These are phyloP conservation scores for Astrephomene gubernaculifera DNA, from an alignment of 139 green algal species.

Conservation along the genomic window DNA sequence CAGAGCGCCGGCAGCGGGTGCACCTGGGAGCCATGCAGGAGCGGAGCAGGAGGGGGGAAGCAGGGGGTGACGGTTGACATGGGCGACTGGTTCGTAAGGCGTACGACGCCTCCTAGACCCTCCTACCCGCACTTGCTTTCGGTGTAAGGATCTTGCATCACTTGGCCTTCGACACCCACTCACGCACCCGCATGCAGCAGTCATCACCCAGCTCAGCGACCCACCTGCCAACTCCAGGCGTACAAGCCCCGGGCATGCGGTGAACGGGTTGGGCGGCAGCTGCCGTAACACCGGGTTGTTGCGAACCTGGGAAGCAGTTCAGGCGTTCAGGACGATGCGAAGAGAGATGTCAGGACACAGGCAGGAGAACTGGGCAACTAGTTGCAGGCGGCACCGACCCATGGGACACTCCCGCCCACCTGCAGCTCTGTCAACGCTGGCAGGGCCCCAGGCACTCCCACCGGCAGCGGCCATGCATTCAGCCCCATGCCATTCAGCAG, in stretches of 20 bases:
- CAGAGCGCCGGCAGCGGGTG: conserved; percentile 20
- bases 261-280: conserved; percentile 37
- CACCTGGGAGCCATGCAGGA: conserved; percentile 4
- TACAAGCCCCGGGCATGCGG: conserved; percentile 43
- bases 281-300: conserved; percentile 38
- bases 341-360: not conserved
- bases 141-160: not conserved
- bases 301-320: conserved; percentile 15
- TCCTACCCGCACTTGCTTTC: not conserved
- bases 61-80: not conserved
- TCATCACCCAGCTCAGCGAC: not conserved
- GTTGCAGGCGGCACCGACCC: not conserved
- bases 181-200: not conserved
- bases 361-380: not conserved
- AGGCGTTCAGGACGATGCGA: not conserved
- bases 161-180: not conserved
- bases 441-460: conserved; percentile 15
- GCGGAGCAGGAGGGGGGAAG: not conserved
- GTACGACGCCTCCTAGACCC: too few relatives aligned
- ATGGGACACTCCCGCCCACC: not conserved
- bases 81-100: too few relatives aligned
- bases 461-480: conserved; percentile 49
- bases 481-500: conserved; percentile 47
- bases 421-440: conserved; percentile 47
- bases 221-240: conserved; percentile 59